phyloP scores from a whole-genome alignment of 2,329 filamentous ascomycete species.

The Fusarium heterosporum region DNA sequence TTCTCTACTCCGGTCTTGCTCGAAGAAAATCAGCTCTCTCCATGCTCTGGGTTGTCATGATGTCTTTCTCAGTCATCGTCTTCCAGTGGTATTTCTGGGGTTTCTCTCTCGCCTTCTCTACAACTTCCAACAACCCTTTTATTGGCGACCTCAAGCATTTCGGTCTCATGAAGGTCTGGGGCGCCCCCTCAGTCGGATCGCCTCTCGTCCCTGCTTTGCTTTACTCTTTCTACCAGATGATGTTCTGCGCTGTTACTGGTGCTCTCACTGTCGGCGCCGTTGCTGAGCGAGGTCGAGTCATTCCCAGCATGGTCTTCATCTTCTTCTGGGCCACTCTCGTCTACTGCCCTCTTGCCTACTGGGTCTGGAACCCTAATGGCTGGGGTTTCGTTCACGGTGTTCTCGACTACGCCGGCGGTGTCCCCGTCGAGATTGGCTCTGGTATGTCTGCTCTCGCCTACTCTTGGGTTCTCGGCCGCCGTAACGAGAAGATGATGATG shows the following conservation, averaged over 20 bases:
- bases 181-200: slow-evolving; percentile 85
- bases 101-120: slow-evolving; percentile 93
- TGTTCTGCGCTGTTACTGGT: slow-evolving; percentile 94
- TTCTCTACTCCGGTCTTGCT: slow-evolving; percentile 97
- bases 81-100: slow-evolving; percentile 99
- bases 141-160: slow-evolving; percentile 94
- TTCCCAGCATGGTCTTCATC: slow-evolving; percentile 93
- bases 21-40: slow-evolving; percentile 96
- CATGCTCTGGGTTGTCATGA: slow-evolving; percentile 98
- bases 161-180: slow-evolving; percentile 86
- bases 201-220: slow-evolving; percentile 89
- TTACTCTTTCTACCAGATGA: slow-evolving; percentile 98
- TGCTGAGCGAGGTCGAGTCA: slow-evolving; percentile 90
- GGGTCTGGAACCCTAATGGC: slow-evolving; percentile 95
- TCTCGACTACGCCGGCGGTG: slow-evolving; percentile 95
- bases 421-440: slow-evolving; percentile 96
- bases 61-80: slow-evolving; percentile 86
- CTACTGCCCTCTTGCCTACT: slow-evolving; percentile 96
- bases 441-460: slow-evolving; percentile 94
- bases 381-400: slow-evolving; percentile 94
- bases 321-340: slow-evolving; percentile 98
- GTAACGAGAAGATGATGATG: slow-evolving; percentile 99
- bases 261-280: slow-evolving; percentile 93
- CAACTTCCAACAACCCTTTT: slow-evolving; percentile 83
- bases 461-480: slow-evolving; percentile 92